phyloP scores from a whole-genome alignment of 768 basidiomycete species.

The Lentinula raphanica region DNA sequence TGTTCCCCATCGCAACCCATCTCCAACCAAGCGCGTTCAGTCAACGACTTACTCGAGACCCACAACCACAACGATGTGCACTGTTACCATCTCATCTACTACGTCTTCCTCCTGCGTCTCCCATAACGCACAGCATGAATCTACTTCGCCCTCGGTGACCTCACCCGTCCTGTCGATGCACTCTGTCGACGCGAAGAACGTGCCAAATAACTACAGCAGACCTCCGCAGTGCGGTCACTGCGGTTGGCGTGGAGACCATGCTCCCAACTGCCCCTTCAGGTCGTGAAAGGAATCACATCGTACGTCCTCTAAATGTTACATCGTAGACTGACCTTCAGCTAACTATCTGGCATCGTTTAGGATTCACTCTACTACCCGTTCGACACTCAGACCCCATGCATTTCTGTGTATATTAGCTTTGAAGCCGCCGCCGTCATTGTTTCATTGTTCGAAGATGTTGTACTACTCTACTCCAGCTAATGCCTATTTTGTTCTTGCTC shows the following conservation, averaged over 20 bases:
- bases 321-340: not conserved
- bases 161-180: not conserved
- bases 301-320: not conserved
- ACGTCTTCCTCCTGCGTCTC: not conserved
- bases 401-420: no score
- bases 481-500: no score
- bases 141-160: not conserved
- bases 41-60: not conserved
- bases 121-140: not conserved
- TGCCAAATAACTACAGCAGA: no score
- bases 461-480: not conserved
- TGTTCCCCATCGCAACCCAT: not conserved
- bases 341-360: no score
- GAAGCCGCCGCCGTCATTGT: not conserved
- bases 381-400: no score
- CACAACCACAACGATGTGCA: not conserved
- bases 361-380: not conserved
- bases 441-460: not conserved
- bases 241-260: constrained; percentile 57
- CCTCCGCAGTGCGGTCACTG: constrained; percentile 73
- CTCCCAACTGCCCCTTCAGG: constrained; percentile 63
- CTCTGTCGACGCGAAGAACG: not conserved
- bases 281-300: constrained; percentile 20
- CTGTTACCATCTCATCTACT: not conserved
- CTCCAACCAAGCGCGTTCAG: not conserved